Base-by-base conservation (phyloP, 208 protist species). In the Acanthamoeba lenticulata region DNA sequence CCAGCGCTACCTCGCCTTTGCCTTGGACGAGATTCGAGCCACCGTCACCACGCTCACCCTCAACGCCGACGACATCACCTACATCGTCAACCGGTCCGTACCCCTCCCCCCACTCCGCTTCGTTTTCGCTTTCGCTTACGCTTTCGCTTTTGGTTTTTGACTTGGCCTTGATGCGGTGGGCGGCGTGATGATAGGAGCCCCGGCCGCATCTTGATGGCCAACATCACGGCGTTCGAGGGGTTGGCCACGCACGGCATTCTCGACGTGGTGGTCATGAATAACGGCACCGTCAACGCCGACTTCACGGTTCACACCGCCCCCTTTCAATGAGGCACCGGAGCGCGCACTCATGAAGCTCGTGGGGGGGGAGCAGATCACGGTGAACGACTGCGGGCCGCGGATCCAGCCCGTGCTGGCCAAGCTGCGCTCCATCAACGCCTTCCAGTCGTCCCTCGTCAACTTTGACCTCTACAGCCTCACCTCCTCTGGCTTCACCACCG, bases 41-140 rank as follows among this genome's bases (percentile, higher is more conserved):
- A 90, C 49, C 17, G 44, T 90, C 32, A 44, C 29, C 32, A 90
- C 81, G 21, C 52, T 90, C 44, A 90, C 81, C 7, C 52, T 90
- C 52, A 67, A 57, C 38, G 81, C 81, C 32, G 81, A 90, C 81
- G 81, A 90, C 32, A 90, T 90, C 81, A 57, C n/a, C 49, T 90
- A 67, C 52, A 55, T 55, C 17, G 32, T 90, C 34, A 90, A 90
- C 49, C 81, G 44, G 81, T 90, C 0, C 9, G 72, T 49, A 1
- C 15, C 17, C 24, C 13, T 38, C 11, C 65, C n/a, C 11, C 9
- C 29, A 77, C 40, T 29, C 27, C 40, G 36, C 36, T 77, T n/a
- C 15, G 11, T 72, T 7, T 72, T 7, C 42, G 17, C 74, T 85
- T 85, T 85, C n/a, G 34, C 36, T n/a, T 7, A 52, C 11, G 34